Percentiles rank a stretch among this genome's conserved stretches.
These are phyloP conservation scores for Phialophora expanda DNA, from an alignment of 2,329 filamentous ascomycete genomes.

Conservation along the genomic window DNA sequence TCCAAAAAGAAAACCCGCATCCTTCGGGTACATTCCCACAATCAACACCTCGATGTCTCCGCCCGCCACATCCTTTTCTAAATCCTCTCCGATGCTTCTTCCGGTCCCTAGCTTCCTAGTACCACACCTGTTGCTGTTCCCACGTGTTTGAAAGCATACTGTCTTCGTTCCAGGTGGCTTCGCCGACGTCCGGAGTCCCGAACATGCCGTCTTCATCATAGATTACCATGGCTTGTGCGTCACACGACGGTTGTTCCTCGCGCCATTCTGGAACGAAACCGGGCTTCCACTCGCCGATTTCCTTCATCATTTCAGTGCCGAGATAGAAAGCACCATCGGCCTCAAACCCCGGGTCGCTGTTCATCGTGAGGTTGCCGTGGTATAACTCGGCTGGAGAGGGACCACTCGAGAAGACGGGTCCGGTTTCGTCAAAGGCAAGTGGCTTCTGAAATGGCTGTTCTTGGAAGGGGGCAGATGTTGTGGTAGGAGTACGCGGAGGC, in stretches of 20 bases:
- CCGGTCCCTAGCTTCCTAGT: background rate
- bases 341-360: conserved; percentile 31
- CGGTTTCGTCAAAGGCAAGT: conserved; percentile 26
- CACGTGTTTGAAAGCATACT: conserved; percentile 6
- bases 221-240: background rate
- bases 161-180: conserved; percentile 13
- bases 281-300: conserved; percentile 25
- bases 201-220: background rate
- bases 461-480: conserved; percentile 17
- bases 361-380: conserved; percentile 24
- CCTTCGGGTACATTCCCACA: conserved; percentile 1
- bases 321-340: conserved; percentile 21
- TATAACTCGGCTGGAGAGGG: conserved; percentile 29
- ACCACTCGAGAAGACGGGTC: conserved; percentile 27
- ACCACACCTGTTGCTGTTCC: conserved; percentile 22
- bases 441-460: conserved; percentile 24
- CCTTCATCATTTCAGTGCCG: conserved; percentile 26
- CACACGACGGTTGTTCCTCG: conserved; percentile 2
- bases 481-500: conserved; percentile 26
- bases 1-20: background rate
- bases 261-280: conserved; percentile 21
- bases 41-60: background rate
- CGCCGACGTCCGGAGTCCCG: conserved; percentile 8
- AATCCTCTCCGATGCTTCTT: background rate
- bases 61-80: background rate